phyloP scores from a whole-genome alignment of 2,329 filamentous ascomycete genomes.

The Paecilomyces sp. region DNA sequence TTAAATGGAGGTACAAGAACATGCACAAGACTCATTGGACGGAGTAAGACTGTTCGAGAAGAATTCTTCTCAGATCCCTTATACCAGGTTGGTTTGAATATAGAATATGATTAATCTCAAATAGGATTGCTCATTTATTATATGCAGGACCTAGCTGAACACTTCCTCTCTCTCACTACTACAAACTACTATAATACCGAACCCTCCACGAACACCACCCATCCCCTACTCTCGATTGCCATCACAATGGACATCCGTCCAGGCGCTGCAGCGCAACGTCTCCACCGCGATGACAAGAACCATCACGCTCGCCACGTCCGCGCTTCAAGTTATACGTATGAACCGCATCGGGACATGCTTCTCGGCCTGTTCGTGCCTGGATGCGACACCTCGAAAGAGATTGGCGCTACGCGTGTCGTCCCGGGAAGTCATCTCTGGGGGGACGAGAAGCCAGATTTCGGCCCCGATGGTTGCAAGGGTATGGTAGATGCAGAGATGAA shows the following conservation, averaged over 20 bases:
- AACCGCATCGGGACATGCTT: constrained; percentile 25
- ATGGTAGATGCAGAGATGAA: constrained; percentile 25
- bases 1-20: constrained; percentile 28
- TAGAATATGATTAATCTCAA: background rate
- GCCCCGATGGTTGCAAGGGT: constrained; percentile 15
- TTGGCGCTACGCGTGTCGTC: constrained; percentile 30
- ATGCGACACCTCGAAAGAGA: constrained; percentile 27
- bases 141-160: constrained; percentile 18
- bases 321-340: constrained; percentile 10
- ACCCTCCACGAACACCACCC: constrained; percentile 21
- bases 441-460: constrained; percentile 30
- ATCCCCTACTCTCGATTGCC: constrained; percentile 30
- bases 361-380: constrained; percentile 30
- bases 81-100: constrained; percentile 13
- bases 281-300: constrained; percentile 35
- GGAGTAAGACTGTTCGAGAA: constrained; percentile 29
- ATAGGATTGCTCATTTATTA: background rate
- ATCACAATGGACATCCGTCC: constrained; percentile 32
- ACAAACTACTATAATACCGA: constrained; percentile 25
- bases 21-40: constrained; percentile 26
- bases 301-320: constrained; percentile 19
- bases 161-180: constrained; percentile 29
- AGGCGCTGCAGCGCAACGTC: constrained; percentile 21
- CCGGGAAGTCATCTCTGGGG: constrained; percentile 35
- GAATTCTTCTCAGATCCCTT: constrained; percentile 27